Conservation (phyloP, 2,329 filamentous ascomycete species). For the Paecilomyces sp. region DNA sequence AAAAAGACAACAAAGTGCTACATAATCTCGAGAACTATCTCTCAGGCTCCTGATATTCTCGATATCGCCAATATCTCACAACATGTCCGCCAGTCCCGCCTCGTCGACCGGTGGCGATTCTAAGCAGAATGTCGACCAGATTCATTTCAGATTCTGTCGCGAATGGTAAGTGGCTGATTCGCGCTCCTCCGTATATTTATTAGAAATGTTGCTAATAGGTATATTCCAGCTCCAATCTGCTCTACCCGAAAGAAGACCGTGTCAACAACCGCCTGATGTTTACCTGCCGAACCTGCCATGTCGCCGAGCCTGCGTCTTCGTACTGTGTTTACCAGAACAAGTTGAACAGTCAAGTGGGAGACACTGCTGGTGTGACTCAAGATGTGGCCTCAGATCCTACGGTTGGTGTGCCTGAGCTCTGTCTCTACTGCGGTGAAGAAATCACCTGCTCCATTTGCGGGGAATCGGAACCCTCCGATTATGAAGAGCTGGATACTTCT, state of each 20-base stretch:
- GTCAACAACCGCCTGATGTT: slow-evolving; percentile 80
- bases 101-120: slow-evolving; percentile 30
- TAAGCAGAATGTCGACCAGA: slow-evolving; percentile 56
- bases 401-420: slow-evolving; percentile 66
- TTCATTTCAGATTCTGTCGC: slow-evolving; percentile 95
- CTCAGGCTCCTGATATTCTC: not conserved
- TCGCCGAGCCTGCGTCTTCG: slow-evolving; percentile 76
- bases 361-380: slow-evolving; percentile 94
- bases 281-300: slow-evolving; percentile 91
- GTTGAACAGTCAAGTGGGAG: slow-evolving; percentile 82
- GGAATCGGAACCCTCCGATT: not conserved
- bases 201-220: slow-evolving; percentile 13
- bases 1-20: not conserved
- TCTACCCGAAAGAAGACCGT: slow-evolving; percentile 94
- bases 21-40: not conserved
- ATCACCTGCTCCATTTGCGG: slow-evolving; percentile 47
- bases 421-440: slow-evolving; percentile 52
- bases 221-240: slow-evolving; percentile 71
- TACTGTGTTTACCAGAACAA: slow-evolving; percentile 95
- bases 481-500: slow-evolving; percentile 1
- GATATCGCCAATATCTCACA: slow-evolving; percentile 1
- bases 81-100: slow-evolving; percentile 37
- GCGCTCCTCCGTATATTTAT: not conserved
- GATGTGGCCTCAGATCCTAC: slow-evolving; percentile 97
- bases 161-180: slow-evolving; percentile 60